Evolutionary conservation across 345 rosid species (phyloP).

Genomic region (Cardamine chenopodiifolia): DNA sequence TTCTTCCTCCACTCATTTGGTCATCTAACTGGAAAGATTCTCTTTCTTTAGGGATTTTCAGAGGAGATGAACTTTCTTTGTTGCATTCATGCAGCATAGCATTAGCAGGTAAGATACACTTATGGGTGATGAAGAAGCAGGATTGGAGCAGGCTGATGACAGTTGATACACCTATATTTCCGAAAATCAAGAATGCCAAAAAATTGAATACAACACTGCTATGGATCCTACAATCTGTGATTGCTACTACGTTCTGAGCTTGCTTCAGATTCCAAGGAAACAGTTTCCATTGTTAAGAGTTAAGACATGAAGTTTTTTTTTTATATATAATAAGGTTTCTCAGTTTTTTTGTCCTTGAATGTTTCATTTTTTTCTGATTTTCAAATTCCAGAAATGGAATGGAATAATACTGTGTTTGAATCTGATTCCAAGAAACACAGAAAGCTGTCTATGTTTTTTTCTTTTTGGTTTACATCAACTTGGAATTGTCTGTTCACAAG

Average conservation of each 20-base stretch:
- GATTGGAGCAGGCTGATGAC: background rate
- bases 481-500: background rate
- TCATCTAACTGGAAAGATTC: background rate
- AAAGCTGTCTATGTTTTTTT: background rate
- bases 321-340: background rate
- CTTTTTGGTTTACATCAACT: too few relatives aligned
- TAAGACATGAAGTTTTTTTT: background rate
- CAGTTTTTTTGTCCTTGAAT: background rate
- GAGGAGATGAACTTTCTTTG: background rate
- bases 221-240: background rate
- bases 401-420: background rate
- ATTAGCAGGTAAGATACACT: background rate
- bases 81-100: background rate
- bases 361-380: background rate
- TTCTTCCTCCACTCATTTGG: background rate
- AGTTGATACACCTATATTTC: background rate
- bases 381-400: background rate
- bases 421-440: background rate
- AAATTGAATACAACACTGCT: background rate
- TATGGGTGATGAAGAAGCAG: background rate
- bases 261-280: constrained; percentile 5
- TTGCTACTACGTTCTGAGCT: constrained; percentile 14
- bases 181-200: background rate
- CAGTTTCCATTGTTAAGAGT: background rate
- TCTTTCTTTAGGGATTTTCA: background rate